Percentiles rank a stretch among this genome's conserved stretches.
Conservation (phyloP, 768 basidiomycete genomes). For the Sarcomyxa edulis region DNA sequence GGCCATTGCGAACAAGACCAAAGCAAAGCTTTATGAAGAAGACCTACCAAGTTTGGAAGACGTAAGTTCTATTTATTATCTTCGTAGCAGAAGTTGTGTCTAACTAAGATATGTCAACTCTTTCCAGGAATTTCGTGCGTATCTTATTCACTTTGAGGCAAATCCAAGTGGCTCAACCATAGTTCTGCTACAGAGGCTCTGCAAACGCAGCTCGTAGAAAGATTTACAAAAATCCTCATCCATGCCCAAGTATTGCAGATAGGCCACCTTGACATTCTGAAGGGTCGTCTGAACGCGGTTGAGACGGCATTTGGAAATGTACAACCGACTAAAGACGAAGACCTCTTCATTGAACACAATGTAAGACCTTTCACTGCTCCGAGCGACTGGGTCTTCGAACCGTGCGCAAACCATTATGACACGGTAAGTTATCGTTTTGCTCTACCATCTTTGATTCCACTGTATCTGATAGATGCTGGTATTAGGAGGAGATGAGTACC, state of each 20-base stretch:
- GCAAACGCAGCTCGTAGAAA: conserved; percentile 56
- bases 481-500: conserved; percentile 53
- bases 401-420: conserved; percentile 71
- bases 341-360: conserved; percentile 70
- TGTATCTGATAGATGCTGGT: conserved; percentile 3
- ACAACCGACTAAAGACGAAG: conserved; percentile 57
- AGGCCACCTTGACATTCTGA: conserved; percentile 54
- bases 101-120: conserved; percentile 4
- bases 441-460: not conserved
- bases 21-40: conserved; percentile 65
- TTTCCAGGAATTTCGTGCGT: conserved; percentile 66
- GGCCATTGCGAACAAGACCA: conserved; percentile 61
- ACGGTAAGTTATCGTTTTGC: conserved; percentile 46
- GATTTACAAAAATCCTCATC: conserved; percentile 48
- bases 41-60: conserved; percentile 69
- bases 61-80: conserved; percentile 36
- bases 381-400: conserved; percentile 69
- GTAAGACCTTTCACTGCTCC: conserved; percentile 60
- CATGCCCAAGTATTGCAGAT: conserved; percentile 57
- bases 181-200: conserved; percentile 49
- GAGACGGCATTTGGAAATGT: conserved; percentile 46
- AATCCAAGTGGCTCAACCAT: not conserved
- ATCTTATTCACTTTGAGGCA: conserved; percentile 5
- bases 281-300: conserved; percentile 40
- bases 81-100: conserved; percentile 9